Percentiles rank a stretch among this genome's conserved stretches.
phyloP scores from a whole-genome alignment of 352 stramenopile species.

The Pythium folliculosum region DNA sequence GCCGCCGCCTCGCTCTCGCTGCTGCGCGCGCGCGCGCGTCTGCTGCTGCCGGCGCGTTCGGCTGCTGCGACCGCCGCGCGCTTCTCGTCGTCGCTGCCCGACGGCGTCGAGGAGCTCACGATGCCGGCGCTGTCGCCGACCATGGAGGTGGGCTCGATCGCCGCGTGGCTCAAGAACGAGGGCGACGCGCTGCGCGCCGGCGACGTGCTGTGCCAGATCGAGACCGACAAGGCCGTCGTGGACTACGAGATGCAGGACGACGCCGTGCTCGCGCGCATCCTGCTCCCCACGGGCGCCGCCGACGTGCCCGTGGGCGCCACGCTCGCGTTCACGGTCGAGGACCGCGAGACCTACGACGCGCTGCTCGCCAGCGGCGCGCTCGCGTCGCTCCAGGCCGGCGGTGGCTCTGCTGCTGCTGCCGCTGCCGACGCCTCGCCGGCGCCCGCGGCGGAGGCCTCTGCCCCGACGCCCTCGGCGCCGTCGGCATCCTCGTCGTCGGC shows the following conservation, averaged over 20 bases:
- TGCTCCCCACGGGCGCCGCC: slow-evolving; percentile 80
- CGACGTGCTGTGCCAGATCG: slow-evolving; percentile 95
- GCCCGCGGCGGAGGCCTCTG: background rate
- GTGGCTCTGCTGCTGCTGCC: background rate
- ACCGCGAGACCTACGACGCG: slow-evolving; percentile 76
- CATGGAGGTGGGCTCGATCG: slow-evolving; percentile 95
- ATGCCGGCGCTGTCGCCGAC: slow-evolving; percentile 98
- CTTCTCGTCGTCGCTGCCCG: slow-evolving; percentile 66
- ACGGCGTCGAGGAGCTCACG: slow-evolving; percentile 67
- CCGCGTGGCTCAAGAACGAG: slow-evolving; percentile 92
- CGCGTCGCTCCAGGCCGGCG: slow-evolving; percentile 38
- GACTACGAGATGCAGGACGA: slow-evolving; percentile 99
- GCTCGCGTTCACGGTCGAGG: slow-evolving; percentile 95
- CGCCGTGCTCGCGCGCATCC: slow-evolving; percentile 93
- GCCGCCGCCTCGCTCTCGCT: slow-evolving; percentile 16
- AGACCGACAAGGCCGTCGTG: slow-evolving; percentile 99
- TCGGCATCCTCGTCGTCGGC: background rate
- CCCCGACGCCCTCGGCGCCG: background rate
- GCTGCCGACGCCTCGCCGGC: background rate
- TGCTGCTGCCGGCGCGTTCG: background rate
- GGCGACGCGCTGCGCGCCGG: slow-evolving; percentile 90
- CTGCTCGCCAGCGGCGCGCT: slow-evolving; percentile 64
- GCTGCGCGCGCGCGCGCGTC: slow-evolving; percentile 1
- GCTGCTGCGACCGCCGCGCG: background rate
- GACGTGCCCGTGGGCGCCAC: slow-evolving; percentile 92